phyloP scores from a whole-genome alignment of 257 asterid genomes.

The Solanum bukasovii region DNA sequence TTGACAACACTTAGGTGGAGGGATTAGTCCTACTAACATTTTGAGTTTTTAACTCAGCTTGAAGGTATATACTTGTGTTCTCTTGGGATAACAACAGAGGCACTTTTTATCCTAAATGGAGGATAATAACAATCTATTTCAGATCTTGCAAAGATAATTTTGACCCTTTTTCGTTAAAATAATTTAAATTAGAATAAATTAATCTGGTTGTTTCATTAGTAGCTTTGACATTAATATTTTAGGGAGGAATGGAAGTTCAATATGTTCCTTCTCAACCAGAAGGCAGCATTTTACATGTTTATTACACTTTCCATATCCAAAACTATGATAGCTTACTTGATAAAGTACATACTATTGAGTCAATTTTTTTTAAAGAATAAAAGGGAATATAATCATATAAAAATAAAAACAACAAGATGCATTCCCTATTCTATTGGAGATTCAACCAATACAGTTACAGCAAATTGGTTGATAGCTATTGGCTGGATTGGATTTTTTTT shows the following conservation, averaged over 20 bases:
- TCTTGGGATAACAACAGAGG: rapidly evolving
- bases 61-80: background rate
- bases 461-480: background rate
- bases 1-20: background rate
- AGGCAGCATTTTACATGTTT: too few relatives aligned
- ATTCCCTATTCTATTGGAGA: background rate
- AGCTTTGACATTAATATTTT: background rate
- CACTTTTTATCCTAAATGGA: background rate
- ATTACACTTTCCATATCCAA: too few relatives aligned
- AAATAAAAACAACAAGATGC: background rate
- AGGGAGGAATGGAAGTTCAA: too few relatives aligned
- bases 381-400: background rate
- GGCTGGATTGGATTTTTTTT: background rate
- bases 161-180: background rate
- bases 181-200: background rate
- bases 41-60: too few relatives aligned
- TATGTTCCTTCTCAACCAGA: background rate
- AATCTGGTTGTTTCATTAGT: background rate
- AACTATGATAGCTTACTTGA: too few relatives aligned
- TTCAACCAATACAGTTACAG: background rate
- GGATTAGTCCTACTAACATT: too few relatives aligned
- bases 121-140: too few relatives aligned
- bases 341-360: background rate
- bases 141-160: too few relatives aligned
- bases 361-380: background rate